phyloP scores from a whole-genome alignment of 2,329 filamentous ascomycete genomes.

The Dissoconium aciculare region DNA sequence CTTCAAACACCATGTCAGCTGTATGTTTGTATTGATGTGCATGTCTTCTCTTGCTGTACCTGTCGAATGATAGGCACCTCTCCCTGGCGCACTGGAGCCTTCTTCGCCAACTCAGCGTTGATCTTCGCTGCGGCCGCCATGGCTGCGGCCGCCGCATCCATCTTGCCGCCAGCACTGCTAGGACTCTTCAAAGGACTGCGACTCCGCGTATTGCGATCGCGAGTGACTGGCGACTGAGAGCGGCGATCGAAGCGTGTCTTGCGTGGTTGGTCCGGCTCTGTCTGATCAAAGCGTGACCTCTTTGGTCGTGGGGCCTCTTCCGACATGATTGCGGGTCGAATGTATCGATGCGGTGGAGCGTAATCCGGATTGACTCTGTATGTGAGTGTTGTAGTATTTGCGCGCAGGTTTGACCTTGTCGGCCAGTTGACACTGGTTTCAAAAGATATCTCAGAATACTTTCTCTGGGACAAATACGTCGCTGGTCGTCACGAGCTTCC shows the following conservation, averaged over 20 bases:
- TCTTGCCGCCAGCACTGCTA: conserved; percentile 11
- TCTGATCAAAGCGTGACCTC: conserved; percentile 72
- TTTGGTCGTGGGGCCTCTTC: conserved; percentile 63
- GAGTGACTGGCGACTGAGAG: conserved; percentile 59
- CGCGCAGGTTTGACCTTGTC: too few species aligned
- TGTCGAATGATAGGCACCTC: conserved; percentile 48
- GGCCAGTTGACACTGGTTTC: too few species aligned
- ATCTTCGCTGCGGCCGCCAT: conserved; percentile 57
- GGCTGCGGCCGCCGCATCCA: conserved; percentile 26
- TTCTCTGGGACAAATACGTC: too few species aligned
- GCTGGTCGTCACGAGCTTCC: too few species aligned
- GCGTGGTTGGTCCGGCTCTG: conserved; percentile 53
- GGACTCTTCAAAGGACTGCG: conserved; percentile 61
- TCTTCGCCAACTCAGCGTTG: conserved; percentile 37
- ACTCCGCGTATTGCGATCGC: conserved; percentile 52
- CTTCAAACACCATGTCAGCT: conserved; percentile 32
- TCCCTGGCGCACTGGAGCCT: conserved; percentile 79
- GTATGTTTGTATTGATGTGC: conserved; percentile 9
- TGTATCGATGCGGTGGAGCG: too few species aligned
- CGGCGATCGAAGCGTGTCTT: conserved; percentile 78
- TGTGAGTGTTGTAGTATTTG: too few species aligned
- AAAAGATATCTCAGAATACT: too few species aligned
- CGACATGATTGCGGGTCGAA: too few species aligned
- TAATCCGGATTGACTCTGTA: too few species aligned
- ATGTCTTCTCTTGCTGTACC: not conserved